Base-by-base conservation (phyloP, 306 rosid species). In the Acacia acuminata region DNA sequence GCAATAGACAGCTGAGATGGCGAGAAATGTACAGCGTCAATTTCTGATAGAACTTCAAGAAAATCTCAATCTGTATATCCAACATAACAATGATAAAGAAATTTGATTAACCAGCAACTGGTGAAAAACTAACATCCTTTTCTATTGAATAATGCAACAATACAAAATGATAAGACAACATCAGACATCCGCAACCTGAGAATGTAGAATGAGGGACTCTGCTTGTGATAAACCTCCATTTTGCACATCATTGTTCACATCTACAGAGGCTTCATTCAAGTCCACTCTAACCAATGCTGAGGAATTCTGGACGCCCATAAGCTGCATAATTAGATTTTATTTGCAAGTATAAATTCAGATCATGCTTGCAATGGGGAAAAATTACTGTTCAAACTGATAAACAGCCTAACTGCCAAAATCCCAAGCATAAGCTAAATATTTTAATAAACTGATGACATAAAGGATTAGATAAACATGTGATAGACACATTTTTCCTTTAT, bases 221-320 rank as follows among this genome's bases (percentile, higher is more conserved):
- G 90, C 97, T 51, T 88, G 91, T 4, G 79, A 38, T 77, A 82
- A 83, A 22, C 90, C 93, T 83, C 68, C 93, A 71, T 78, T 88
- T 80, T 86, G 87, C 66, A 63, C 79, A 61, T 80, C 87, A 27
- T 85, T 83, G 78, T 77, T 73, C 20, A 51, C 61, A 69, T 76
- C 85, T 8, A 40, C 27, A 74, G 55, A 20, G 73, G 71, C 77
- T 76, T 86, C 94, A 76, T 70, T 84, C 81, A 88, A 81, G 84
- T 90, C 87, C 82, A 86, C 87, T 71, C 84, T 93, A 91, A 85
- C 83, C 72, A 79, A 44, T 38, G 89, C 83, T 5, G 89, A 8
- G 32, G 94, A 78, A 60, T 88, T 88, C 84, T 89, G 88, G 69
- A 82, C 42, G 60, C 89, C 43, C 3, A 87, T 36, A 67, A 81